A percentile compares a stretch with the other conserved stretches of the same genome.
phyloP scores from a whole-genome alignment of 345 rosid genomes.

The Salix dunnii region DNA sequence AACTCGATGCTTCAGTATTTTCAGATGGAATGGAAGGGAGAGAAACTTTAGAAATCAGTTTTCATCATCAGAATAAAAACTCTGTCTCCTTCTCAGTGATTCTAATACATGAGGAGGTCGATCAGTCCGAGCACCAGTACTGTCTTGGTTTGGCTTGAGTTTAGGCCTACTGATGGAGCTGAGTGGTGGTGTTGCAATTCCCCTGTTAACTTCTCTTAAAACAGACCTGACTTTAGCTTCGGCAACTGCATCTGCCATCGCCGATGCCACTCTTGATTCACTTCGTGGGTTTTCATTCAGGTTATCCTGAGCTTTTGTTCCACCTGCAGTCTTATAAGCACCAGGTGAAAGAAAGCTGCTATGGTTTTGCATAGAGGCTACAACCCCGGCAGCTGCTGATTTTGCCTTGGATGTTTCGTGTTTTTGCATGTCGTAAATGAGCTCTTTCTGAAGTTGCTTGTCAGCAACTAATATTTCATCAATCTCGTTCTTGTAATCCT shows the following conservation, averaged over 20 bases:
- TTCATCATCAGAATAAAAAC: slow-evolving; percentile 67
- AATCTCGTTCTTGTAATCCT: slow-evolving; percentile 91
- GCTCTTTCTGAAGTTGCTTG: slow-evolving; percentile 90
- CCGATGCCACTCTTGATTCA: slow-evolving; percentile 48
- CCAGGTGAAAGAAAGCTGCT: slow-evolving; percentile 27
- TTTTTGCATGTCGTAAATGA: slow-evolving; percentile 85
- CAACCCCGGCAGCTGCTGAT: slow-evolving; percentile 49
- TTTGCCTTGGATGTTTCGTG: slow-evolving; percentile 68
- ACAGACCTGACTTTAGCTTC: slow-evolving; percentile 63
- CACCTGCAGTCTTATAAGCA: slow-evolving; percentile 6
- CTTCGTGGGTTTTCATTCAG: slow-evolving; percentile 17
- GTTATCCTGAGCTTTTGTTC: slow-evolving; percentile 15
- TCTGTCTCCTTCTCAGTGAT: slow-evolving; percentile 69
- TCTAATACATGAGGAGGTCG: slow-evolving; percentile 63
- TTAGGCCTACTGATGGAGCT: slow-evolving; percentile 70
- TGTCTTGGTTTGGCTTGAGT: slow-evolving; percentile 45
- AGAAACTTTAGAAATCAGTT: slow-evolving; percentile 9
- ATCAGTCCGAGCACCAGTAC: slow-evolving; percentile 29
- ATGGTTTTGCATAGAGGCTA: slow-evolving; percentile 37
- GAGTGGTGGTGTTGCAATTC: slow-evolving; percentile 59
- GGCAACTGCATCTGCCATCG: slow-evolving; percentile 65
- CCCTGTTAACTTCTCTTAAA: slow-evolving; percentile 63
- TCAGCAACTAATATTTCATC: slow-evolving; percentile 91
- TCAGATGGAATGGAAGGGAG: background rate
- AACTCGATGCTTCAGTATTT: too few relatives aligned